These are phyloP conservation scores for Psidium guajava DNA, from an alignment of 345 rosid species.

Conservation along the genomic window DNA sequence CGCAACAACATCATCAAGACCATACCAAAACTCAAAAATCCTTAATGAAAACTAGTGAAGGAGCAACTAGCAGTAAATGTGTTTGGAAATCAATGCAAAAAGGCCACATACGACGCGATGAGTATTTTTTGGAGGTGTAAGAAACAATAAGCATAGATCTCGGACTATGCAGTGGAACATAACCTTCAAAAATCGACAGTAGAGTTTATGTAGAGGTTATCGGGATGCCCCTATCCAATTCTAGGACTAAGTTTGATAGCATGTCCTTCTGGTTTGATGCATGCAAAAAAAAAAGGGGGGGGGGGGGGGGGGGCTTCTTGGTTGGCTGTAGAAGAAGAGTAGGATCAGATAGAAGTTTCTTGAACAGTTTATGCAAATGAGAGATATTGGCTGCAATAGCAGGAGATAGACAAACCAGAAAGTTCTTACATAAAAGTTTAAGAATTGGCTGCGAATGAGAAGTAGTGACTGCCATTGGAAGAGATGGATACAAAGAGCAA, in stretches of 20 bases:
- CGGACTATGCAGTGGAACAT: not conserved
- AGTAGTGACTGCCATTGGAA: not conserved
- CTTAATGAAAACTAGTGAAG: not conserved
- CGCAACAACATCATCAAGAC: not conserved
- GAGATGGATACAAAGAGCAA: not conserved
- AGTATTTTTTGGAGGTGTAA: not conserved
- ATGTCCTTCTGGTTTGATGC: not conserved
- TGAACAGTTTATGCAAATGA: not conserved
- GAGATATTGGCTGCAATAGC: not conserved
- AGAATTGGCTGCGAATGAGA: not conserved
- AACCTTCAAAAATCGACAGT: not conserved
- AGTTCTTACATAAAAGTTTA: not conserved
- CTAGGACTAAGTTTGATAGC: not conserved
- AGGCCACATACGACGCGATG: not conserved
- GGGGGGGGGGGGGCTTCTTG: rapidly evolving
- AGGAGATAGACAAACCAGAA: not conserved
- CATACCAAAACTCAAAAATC: not conserved
- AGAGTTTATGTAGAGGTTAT: not conserved
- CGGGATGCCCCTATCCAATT: not conserved
- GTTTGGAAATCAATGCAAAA: not conserved
- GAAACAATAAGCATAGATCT: not conserved
- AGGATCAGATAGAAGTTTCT: not conserved
- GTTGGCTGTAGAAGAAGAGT: not conserved
- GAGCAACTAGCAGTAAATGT: not conserved
- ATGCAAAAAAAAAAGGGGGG: too few species aligned